These are phyloP conservation scores for Colletotrichum sp. DNA, from an alignment of 2,329 filamentous ascomycete species.

Conservation along the genomic window DNA sequence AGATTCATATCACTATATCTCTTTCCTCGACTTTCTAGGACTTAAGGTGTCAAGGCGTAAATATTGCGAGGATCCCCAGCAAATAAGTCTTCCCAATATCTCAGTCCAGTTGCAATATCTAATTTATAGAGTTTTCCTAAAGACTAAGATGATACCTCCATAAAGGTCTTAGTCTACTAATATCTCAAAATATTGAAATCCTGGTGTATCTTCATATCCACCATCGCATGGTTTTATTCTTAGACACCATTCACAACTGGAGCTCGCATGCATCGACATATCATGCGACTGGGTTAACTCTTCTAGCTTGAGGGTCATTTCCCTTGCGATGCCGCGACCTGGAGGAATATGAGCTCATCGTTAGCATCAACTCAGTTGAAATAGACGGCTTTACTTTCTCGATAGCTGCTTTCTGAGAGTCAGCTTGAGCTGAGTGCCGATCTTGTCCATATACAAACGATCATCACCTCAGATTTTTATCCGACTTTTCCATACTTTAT, in stretches of 20 bases:
- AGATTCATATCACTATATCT: too few relatives aligned
- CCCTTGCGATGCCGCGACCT: neutral
- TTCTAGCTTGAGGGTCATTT: neutral
- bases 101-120: too few relatives aligned
- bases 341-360: neutral
- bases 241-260: neutral
- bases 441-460: neutral
- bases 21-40: too few relatives aligned
- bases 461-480: neutral
- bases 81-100: too few relatives aligned
- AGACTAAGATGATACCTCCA: too few relatives aligned
- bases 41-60: too few relatives aligned
- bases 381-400: neutral
- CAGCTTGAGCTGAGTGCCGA: neutral
- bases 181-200: neutral
- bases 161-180: too few relatives aligned
- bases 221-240: neutral
- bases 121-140: too few relatives aligned
- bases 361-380: neutral
- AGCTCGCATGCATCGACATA: accelerated
- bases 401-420: neutral
- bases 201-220: neutral
- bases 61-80: too few relatives aligned
- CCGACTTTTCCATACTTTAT: neutral
- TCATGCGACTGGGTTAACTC: neutral